A percentile compares a stretch with the other conserved stretches of the same genome.
Evolutionary conservation across 306 rosid species (phyloP).

Genomic region (Castanea mollissima): DNA sequence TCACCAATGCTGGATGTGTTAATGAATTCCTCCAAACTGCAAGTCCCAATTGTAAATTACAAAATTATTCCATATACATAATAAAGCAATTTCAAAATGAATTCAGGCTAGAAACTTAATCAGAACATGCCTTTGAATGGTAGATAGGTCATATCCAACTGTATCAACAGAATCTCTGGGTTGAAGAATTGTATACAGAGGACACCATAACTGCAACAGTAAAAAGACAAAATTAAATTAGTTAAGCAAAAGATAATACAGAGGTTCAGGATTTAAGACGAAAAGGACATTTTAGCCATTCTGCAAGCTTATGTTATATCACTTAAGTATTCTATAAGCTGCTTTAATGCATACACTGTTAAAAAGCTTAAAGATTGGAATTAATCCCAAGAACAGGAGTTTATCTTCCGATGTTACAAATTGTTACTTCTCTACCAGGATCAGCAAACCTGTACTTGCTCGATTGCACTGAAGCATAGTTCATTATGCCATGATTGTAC

Average conservation of each 20-base stretch:
- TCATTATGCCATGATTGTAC: not conserved
- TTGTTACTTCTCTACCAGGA: not conserved
- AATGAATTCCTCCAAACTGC: slow-evolving; percentile 88
- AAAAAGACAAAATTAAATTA: slow-evolving; percentile 16
- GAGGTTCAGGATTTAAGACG: slow-evolving; percentile 6
- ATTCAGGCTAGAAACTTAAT: slow-evolving; percentile 7
- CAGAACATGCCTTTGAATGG: slow-evolving; percentile 50
- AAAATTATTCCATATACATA: slow-evolving; percentile 14
- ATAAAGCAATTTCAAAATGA: slow-evolving; percentile 1
- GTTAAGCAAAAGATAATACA: not conserved
- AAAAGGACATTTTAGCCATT: not conserved
- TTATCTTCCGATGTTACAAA: not conserved
- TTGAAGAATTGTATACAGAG: slow-evolving; percentile 66
- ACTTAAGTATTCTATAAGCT: not conserved
- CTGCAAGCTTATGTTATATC: not conserved
- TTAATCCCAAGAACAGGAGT: slow-evolving; percentile 4
- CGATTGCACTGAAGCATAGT: not conserved
- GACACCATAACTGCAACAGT: slow-evolving; percentile 85
- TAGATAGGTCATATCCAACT: slow-evolving; percentile 24
- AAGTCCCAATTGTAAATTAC: slow-evolving; percentile 13
- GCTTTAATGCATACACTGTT: not conserved
- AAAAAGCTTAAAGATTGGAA: not conserved
- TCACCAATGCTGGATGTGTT: slow-evolving; percentile 86
- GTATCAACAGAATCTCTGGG: slow-evolving; percentile 27
- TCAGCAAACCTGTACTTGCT: not conserved